A percentile compares a stretch with the other conserved stretches of the same genome.
Evolutionary conservation across 164 flowering plant species (phyloP).

Genomic region (Umbilicus rupestris): DNA sequence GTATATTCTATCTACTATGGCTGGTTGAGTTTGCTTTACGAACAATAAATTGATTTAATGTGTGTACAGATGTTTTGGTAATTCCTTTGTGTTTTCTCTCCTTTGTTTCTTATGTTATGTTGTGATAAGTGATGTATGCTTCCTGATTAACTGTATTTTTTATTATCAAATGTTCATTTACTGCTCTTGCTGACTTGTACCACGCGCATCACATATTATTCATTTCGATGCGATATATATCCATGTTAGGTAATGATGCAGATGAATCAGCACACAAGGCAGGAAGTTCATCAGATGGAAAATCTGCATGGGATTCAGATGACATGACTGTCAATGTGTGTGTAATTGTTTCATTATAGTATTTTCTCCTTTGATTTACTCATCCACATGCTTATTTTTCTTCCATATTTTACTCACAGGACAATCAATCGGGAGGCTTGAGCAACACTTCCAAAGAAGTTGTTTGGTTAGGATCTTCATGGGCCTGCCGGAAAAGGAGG

Average conservation of each 20-base stretch:
- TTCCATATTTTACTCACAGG: conserved; percentile 19
- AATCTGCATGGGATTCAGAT: not conserved
- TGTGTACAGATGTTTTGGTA: not conserved
- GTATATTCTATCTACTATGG: conserved; percentile 17
- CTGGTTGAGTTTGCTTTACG: conserved; percentile 3
- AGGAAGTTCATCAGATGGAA: not conserved
- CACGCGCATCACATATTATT: not conserved
- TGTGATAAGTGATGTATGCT: not conserved
- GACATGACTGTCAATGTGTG: not conserved
- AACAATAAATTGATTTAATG: not conserved
- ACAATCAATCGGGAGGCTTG: conserved; percentile 17
- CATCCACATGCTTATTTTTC: not conserved
- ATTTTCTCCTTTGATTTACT: not conserved
- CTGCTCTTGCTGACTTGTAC: not conserved
- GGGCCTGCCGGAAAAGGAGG: conserved; percentile 52
- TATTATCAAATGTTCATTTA: not conserved
- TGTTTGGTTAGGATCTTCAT: conserved; percentile 61
- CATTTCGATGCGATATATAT: not conserved
- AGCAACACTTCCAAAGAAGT: conserved; percentile 27
- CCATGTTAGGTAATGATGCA: not conserved
- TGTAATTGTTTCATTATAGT: not conserved
- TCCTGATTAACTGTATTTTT: not conserved
- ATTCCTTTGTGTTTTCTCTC: too few species aligned
- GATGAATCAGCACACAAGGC: not conserved
- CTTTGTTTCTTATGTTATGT: too few species aligned